A percentile compares a stretch with the other conserved stretches of the same genome.
Conservation (phyloP, 2,329 filamentous ascomycete genomes). For the Helicocarpus griseus region DNA sequence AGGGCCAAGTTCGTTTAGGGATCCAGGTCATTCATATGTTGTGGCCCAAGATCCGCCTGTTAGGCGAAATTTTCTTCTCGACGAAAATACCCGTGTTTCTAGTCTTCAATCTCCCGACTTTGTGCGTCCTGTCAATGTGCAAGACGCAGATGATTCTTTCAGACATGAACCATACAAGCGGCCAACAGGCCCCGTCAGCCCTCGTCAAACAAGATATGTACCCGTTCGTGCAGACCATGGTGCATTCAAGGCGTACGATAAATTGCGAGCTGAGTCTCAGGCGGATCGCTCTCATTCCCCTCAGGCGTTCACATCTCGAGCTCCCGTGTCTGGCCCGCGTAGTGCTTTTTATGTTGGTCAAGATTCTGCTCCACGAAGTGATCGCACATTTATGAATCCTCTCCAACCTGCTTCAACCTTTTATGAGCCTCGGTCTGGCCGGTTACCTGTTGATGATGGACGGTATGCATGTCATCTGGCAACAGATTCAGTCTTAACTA, state of each 20-base stretch:
- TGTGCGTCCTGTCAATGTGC: slow-evolving; percentile 24
- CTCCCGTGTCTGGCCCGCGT: not conserved
- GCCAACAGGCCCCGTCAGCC: not conserved
- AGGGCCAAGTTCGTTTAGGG: slow-evolving; percentile 1
- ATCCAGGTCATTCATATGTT: slow-evolving; percentile 6
- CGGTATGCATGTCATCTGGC: slow-evolving; percentile 15
- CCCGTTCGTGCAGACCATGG: not conserved
- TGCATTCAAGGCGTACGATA: slow-evolving; percentile 2
- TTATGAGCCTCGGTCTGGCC: slow-evolving; percentile 11
- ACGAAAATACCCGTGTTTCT: slow-evolving; percentile 7
- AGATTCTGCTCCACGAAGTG: slow-evolving; percentile 1
- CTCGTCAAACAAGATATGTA: not conserved
- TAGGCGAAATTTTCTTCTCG: slow-evolving; percentile 11
- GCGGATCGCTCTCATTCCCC: not conserved
- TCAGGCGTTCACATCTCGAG: not conserved
- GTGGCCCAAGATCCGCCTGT: slow-evolving; percentile 13
- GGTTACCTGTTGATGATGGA: slow-evolving; percentile 11
- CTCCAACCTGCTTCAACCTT: slow-evolving; percentile 9
- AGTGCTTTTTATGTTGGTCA: not conserved
- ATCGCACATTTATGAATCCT: not conserved
- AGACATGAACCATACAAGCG: not conserved
- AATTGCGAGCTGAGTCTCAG: not conserved
- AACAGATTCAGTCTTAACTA: not conserved
- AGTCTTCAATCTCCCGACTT: slow-evolving; percentile 29
- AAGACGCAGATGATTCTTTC: slow-evolving; percentile 12